These are phyloP conservation scores for Alternaria gaisen DNA, from an alignment of 2,329 filamentous ascomycete genomes.

Conservation along the genomic window DNA sequence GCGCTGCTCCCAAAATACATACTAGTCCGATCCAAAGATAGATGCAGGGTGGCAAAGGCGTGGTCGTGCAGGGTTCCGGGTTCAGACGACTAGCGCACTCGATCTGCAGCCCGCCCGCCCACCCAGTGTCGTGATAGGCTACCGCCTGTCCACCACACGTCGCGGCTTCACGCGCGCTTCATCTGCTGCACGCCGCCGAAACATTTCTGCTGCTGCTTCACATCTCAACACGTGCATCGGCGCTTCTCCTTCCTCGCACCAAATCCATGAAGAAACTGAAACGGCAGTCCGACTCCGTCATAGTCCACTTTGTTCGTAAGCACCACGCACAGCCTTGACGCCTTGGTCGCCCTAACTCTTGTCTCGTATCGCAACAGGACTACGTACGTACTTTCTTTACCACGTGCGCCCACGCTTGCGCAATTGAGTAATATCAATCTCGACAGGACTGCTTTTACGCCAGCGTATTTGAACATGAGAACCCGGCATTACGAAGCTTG, in stretches of 20 bases:
- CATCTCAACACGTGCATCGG: background rate
- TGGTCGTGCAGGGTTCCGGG: background rate
- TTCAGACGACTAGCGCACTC: background rate
- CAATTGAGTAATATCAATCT: slow-evolving; percentile 1
- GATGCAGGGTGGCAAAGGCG: slow-evolving; percentile 15
- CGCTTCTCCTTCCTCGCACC: slow-evolving; percentile 1
- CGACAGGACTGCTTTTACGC: slow-evolving; percentile 89
- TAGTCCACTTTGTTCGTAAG: slow-evolving; percentile 78
- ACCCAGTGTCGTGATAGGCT: no score
- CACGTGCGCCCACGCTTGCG: slow-evolving; percentile 17
- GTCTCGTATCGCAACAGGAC: slow-evolving; percentile 37
- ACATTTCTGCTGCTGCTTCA: slow-evolving; percentile 7
- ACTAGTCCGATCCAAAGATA: slow-evolving; percentile 18
- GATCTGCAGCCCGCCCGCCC: background rate
- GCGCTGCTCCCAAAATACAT: slow-evolving; percentile 18
- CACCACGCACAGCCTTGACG: slow-evolving; percentile 31
- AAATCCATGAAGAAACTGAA: slow-evolving; percentile 30
- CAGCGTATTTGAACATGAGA: slow-evolving; percentile 84
- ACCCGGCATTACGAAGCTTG: slow-evolving; percentile 74
- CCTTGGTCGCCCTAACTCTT: slow-evolving; percentile 16
- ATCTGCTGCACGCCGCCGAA: slow-evolving; percentile 10
- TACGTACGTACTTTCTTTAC: slow-evolving; percentile 37
- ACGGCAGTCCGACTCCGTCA: slow-evolving; percentile 62
- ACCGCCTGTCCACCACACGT: background rate
- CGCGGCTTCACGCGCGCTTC: slow-evolving; percentile 15